Conservation (phyloP, 352 stramenopile genomes). For the Phytophthora ramorum region DNA sequence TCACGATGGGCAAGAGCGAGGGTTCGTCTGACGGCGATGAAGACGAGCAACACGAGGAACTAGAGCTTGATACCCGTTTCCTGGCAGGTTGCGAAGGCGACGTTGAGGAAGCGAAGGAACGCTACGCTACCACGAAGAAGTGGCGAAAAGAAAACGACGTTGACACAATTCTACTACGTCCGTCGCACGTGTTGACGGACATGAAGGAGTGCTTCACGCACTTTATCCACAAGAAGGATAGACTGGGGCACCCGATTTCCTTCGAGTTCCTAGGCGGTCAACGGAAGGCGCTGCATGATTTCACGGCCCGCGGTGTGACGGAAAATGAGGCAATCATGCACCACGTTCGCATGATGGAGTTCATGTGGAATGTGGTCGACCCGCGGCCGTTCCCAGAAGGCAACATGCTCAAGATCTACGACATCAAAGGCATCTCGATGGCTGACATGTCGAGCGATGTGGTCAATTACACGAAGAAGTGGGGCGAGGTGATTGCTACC, state of each 20-base stretch:
- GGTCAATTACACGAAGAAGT: slow-evolving; percentile 75
- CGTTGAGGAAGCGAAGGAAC: slow-evolving; percentile 70
- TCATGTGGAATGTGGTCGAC: slow-evolving; percentile 74
- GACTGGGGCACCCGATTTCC: slow-evolving; percentile 60
- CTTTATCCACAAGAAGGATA: slow-evolving; percentile 75
- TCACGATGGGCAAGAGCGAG: slow-evolving; percentile 57
- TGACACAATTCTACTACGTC: slow-evolving; percentile 71
- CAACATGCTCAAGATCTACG: slow-evolving; percentile 75
- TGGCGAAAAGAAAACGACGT: slow-evolving; percentile 79
- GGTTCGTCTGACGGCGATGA: slow-evolving; percentile 33
- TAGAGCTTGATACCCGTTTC: slow-evolving; percentile 65
- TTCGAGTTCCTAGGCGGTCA: slow-evolving; percentile 68
- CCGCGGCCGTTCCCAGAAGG: slow-evolving; percentile 64
- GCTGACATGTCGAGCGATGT: slow-evolving; percentile 71
- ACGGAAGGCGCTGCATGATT: slow-evolving; percentile 66
- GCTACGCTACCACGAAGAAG: slow-evolving; percentile 61
- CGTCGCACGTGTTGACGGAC: slow-evolving; percentile 54
- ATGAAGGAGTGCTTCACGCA: slow-evolving; percentile 76
- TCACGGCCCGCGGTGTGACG: slow-evolving; percentile 59
- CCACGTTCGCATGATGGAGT: slow-evolving; percentile 73
- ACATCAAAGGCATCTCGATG: slow-evolving; percentile 83
- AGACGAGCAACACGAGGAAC: slow-evolving; percentile 41
- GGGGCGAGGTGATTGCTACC: slow-evolving; percentile 60
- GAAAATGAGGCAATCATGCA: slow-evolving; percentile 70
- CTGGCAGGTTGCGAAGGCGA: slow-evolving; percentile 74